Percentiles rank a stretch among this genome's conserved stretches.
phyloP scores from a whole-genome alignment of 768 basidiomycete species.

The Termitomyces bulborhizus region DNA sequence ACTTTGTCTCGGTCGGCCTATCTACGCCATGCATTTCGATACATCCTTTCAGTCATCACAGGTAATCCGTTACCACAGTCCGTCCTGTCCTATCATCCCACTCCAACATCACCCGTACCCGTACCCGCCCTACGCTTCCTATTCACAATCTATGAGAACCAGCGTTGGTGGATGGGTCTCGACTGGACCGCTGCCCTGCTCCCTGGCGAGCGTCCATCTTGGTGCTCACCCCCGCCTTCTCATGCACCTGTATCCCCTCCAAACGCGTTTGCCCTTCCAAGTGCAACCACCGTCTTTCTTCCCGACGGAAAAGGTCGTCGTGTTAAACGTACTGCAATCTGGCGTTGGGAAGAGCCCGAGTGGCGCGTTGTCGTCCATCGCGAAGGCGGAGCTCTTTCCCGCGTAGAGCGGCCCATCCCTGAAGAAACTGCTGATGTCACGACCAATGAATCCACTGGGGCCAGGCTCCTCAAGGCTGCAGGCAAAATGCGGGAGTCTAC shows the following conservation, averaged over 20 bases:
- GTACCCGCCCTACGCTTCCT: constrained; percentile 61
- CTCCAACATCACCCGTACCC: constrained; percentile 23
- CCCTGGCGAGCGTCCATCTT: constrained; percentile 85
- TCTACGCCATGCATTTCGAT: constrained; percentile 58
- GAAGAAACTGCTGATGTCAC: constrained; percentile 32
- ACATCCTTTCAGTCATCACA: constrained; percentile 42
- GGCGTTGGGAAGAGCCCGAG: constrained; percentile 90
- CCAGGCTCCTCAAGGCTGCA: constrained; percentile 51
- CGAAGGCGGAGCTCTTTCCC: constrained; percentile 41
- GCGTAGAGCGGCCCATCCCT: constrained; percentile 61
- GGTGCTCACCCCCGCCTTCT: constrained; percentile 48
- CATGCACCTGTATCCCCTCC: constrained; percentile 66
- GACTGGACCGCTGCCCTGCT: constrained; percentile 94
- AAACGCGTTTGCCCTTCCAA: constrained; percentile 59
- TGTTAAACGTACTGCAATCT: constrained; percentile 70
- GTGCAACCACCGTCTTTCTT: constrained; percentile 53
- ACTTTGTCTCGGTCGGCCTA: constrained; percentile 61
- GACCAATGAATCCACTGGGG: constrained; percentile 17
- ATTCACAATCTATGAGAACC: constrained; percentile 91
- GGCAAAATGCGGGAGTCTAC: constrained; percentile 37
- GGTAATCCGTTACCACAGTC: constrained; percentile 46
- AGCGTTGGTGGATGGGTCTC: constrained; percentile 96
- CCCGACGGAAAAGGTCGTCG: constrained; percentile 38
- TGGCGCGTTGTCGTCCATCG: constrained; percentile 75
- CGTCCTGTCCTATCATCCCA: constrained; percentile 27